These are phyloP conservation scores for Solanum chacoense DNA, from an alignment of 305 asterid genomes.

Conservation along the genomic window DNA sequence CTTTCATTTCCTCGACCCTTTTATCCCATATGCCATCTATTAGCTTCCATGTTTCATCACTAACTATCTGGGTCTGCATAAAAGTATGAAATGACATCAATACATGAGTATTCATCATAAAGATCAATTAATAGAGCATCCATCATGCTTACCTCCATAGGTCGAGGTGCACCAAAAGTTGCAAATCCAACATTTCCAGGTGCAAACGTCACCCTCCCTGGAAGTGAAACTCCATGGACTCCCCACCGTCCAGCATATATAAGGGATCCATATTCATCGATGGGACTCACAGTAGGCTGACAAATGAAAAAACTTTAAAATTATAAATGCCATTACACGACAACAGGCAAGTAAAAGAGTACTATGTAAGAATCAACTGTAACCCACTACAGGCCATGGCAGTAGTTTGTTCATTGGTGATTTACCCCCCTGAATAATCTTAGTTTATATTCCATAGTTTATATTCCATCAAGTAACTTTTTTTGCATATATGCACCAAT, in stretches of 20 bases:
- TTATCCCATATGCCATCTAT: conserved; percentile 77
- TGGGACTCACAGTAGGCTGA: conserved; percentile 67
- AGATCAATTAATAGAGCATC: background rate
- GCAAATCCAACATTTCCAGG: conserved; percentile 94
- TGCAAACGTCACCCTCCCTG: conserved; percentile 98
- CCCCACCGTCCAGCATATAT: conserved; percentile 95
- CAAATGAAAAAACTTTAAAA: background rate
- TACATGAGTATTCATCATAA: background rate
- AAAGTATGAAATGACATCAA: conserved; percentile 5
- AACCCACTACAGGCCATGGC: background rate
- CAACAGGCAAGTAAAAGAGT: background rate
- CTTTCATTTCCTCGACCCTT: conserved; percentile 62
- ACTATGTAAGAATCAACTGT: background rate
- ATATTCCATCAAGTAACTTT: background rate
- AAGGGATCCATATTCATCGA: conserved; percentile 90
- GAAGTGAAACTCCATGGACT: conserved; percentile 81
- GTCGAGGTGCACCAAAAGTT: conserved; percentile 95
- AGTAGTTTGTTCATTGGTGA: background rate
- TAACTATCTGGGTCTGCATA: conserved; percentile 80
- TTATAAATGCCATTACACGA: background rate
- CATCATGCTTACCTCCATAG: conserved; percentile 59
- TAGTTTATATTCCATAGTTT: background rate
- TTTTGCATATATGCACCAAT: background rate
- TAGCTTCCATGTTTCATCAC: conserved; percentile 86
- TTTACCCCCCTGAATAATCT: background rate